Evolutionary conservation across 1,139 yeast genomes (phyloP).

Genomic region (Hyphopichia burtonii): DNA sequence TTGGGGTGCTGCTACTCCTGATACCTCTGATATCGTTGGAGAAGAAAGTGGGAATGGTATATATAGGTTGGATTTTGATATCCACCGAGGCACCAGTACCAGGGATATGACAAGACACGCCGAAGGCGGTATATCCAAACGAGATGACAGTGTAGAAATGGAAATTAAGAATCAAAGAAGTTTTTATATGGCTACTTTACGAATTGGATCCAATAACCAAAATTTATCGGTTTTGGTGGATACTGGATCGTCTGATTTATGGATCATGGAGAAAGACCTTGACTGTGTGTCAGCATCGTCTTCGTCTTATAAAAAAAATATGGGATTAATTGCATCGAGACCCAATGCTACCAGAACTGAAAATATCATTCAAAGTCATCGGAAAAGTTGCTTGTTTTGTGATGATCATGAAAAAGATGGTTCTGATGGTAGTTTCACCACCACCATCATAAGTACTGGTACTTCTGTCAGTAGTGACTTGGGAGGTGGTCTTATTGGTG

Average conservation of each 20-base stretch:
- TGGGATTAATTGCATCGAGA: neutral
- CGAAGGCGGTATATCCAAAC: slow-evolving; percentile 1
- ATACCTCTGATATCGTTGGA: neutral
- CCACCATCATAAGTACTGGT: slow-evolving; percentile 3
- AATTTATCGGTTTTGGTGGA: slow-evolving; percentile 36
- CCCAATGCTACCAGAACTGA: neutral
- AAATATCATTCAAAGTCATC: neutral
- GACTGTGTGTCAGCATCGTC: slow-evolving; percentile 15
- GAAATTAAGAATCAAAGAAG: slow-evolving; percentile 42
- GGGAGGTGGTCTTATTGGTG: slow-evolving; percentile 7
- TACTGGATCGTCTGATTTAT: slow-evolving; percentile 49
- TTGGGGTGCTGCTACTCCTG: neutral
- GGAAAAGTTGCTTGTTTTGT: neutral
- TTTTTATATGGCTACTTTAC: slow-evolving; percentile 47
- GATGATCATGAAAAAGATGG: neutral
- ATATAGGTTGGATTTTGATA: slow-evolving; percentile 23
- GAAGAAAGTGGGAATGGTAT: slow-evolving; percentile 1
- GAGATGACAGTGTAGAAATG: slow-evolving; percentile 35
- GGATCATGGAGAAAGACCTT: slow-evolving; percentile 41
- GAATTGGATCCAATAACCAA: slow-evolving; percentile 34
- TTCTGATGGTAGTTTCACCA: slow-evolving; percentile 1
- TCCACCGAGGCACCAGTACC: slow-evolving; percentile 24
- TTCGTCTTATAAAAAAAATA: neutral
- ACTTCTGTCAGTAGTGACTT: slow-evolving; percentile 5
- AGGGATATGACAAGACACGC: slow-evolving; percentile 13